phyloP scores from a whole-genome alignment of 2,329 filamentous ascomycete genomes.

The Pseudogymnoascus sp. region DNA sequence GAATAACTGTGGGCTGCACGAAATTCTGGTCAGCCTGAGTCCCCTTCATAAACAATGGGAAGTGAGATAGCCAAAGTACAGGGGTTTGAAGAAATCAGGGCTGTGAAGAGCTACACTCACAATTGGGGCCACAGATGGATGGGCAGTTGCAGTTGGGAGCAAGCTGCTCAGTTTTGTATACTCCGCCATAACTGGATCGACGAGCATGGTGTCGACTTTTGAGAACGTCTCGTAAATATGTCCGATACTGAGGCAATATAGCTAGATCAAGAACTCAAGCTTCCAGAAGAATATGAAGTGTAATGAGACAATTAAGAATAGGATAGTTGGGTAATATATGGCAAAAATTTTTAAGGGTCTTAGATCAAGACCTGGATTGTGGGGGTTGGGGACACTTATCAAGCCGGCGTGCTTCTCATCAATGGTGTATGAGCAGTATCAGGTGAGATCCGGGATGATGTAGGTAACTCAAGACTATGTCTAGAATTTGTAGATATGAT shows the following conservation, averaged over 20 bases:
- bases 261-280: background rate
- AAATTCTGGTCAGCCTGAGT: background rate
- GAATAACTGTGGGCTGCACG: constrained; percentile 13
- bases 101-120: constrained; percentile 12
- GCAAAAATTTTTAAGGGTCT: background rate
- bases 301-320: background rate
- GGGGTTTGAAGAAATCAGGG: background rate
- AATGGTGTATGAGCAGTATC: constrained; percentile 1
- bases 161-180: constrained; percentile 19
- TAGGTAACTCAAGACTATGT: constrained; percentile 8
- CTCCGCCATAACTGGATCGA: constrained; percentile 21
- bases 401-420: background rate
- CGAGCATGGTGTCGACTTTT: constrained; percentile 21
- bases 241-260: background rate
- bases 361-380: background rate
- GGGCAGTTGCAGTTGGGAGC: constrained; percentile 13
- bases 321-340: background rate
- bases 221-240: background rate
- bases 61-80: constrained; percentile 17
- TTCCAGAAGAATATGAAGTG: constrained; percentile 7
- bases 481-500: background rate
- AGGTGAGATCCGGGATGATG: background rate
- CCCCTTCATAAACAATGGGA: background rate
- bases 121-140: constrained; percentile 14
- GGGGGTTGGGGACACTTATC: background rate